A percentile compares a stretch with the other conserved stretches of the same genome.
phyloP scores from a whole-genome alignment of 2,329 filamentous ascomycete genomes.

The Xylariaceae sp. region DNA sequence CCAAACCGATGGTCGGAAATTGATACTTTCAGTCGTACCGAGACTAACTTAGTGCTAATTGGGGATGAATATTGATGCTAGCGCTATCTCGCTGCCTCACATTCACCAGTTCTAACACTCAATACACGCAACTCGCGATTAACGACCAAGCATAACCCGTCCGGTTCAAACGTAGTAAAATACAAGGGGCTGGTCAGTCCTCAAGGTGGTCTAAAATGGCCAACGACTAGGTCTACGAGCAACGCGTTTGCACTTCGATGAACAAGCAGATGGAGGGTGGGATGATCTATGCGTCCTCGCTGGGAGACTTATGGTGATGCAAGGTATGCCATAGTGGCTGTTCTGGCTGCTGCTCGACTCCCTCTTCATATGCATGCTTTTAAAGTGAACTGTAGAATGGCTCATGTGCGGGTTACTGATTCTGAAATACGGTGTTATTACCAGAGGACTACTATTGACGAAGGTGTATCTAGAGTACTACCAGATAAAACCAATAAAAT shows the following conservation, averaged over 20 bases:
- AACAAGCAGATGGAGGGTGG: slow-evolving; percentile 10
- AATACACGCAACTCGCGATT: background rate
- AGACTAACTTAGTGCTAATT: slow-evolving; percentile 23
- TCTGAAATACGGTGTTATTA: slow-evolving; percentile 2
- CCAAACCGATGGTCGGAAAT: slow-evolving; percentile 10
- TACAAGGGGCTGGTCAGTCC: background rate
- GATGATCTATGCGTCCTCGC: slow-evolving; percentile 2
- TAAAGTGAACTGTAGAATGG: slow-evolving; percentile 15
- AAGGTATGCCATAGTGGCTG: slow-evolving; percentile 5
- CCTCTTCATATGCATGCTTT: background rate
- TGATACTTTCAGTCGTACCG: slow-evolving; percentile 5
- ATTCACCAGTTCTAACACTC: background rate
- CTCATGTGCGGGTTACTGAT: slow-evolving; percentile 3
- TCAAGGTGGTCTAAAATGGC: slow-evolving; percentile 6
- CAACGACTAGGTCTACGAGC: background rate
- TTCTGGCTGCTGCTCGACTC: background rate
- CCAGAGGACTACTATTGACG: background rate
- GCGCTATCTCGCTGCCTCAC: background rate
- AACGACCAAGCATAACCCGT: background rate
- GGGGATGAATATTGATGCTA: slow-evolving; percentile 1
- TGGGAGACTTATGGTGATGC: background rate
- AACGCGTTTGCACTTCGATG: background rate
- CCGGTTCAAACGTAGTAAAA: background rate
- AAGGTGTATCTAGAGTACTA: slow-evolving; percentile 41
- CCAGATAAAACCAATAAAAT: slow-evolving; percentile 43